These are phyloP conservation scores for Fusarium xyrophilum DNA, from an alignment of 2,329 filamentous ascomycete species.

Conservation along the genomic window DNA sequence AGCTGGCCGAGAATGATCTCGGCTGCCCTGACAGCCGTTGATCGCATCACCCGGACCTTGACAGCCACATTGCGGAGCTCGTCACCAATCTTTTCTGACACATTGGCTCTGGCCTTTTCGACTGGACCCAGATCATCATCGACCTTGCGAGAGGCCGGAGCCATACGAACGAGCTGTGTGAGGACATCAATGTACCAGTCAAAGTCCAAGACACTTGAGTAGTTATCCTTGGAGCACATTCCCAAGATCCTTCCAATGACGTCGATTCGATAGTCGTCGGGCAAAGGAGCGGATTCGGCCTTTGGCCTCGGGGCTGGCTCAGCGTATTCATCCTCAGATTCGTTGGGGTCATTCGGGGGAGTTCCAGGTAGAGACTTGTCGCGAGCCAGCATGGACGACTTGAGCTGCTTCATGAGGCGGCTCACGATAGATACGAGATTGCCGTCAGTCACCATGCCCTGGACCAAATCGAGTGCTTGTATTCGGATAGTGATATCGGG, in stretches of 20 bases:
- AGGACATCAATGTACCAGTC: conserved; percentile 97
- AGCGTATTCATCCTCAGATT: conserved; percentile 60
- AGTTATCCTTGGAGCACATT: conserved; percentile 91
- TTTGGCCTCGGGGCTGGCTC: conserved; percentile 42
- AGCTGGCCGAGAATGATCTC: conserved; percentile 74
- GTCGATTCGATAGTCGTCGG: conserved; percentile 83
- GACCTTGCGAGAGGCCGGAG: conserved; percentile 57
- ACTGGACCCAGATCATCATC: conserved; percentile 49
- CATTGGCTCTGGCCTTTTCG: conserved; percentile 48
- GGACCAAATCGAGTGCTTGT: conserved; percentile 87
- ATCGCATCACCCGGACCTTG: conserved; percentile 83
- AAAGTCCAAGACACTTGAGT: conserved; percentile 85
- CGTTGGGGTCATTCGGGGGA: conserved; percentile 54
- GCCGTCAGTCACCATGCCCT: conserved; percentile 90
- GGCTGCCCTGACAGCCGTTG: conserved; percentile 81
- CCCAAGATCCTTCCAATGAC: conserved; percentile 83
- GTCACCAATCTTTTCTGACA: conserved; percentile 77
- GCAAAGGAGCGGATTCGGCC: conserved; percentile 66
- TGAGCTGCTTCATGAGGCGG: conserved; percentile 85
- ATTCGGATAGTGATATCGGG: conserved; percentile 94
- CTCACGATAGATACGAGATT: conserved; percentile 86
- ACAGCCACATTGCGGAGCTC: conserved; percentile 92
- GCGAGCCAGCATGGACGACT: conserved; percentile 63
- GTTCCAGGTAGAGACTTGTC: conserved; percentile 53
- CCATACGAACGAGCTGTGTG: conserved; percentile 80